These are phyloP conservation scores for Naumovozyma castellii DNA, from an alignment of 805 yeast genomes.

Conservation along the genomic window DNA sequence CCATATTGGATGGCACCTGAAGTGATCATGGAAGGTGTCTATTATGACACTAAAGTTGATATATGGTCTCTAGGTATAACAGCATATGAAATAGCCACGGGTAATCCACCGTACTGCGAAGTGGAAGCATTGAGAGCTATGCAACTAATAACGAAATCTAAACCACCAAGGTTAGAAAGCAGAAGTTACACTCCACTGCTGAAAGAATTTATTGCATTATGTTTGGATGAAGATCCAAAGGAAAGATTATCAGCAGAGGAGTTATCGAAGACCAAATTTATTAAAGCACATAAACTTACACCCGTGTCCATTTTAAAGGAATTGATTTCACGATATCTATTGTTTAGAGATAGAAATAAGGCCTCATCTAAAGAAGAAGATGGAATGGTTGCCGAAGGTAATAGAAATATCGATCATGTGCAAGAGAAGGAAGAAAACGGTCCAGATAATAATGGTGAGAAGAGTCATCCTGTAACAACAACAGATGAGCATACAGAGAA, in stretches of 20 bases:
- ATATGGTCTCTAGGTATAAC: constrained; percentile 97
- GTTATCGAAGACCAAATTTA: constrained; percentile 61
- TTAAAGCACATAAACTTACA: constrained; percentile 49
- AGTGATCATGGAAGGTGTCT: constrained; percentile 83
- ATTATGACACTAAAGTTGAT: constrained; percentile 86
- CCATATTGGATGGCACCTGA: constrained; percentile 99
- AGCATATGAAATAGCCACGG: constrained; percentile 87
- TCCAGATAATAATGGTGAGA: constrained; percentile 1
- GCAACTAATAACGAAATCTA: constrained; percentile 84
- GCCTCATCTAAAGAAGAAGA: constrained; percentile 35
- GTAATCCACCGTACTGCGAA: constrained; percentile 95
- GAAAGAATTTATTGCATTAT: constrained; percentile 82
- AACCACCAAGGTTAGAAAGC: constrained; percentile 93
- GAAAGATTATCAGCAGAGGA: constrained; percentile 86
- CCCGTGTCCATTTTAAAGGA: constrained; percentile 61
- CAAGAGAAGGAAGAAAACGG: constrained; percentile 12
- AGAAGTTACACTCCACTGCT: constrained; percentile 63
- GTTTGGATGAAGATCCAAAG: constrained; percentile 87
- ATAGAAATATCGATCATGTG: neutral
- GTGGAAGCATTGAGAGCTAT: constrained; percentile 91
- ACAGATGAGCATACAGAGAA: constrained; percentile 3
- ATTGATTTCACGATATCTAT: constrained; percentile 58
- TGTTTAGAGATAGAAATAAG: constrained; percentile 64
- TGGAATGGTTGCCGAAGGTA: constrained; percentile 15
- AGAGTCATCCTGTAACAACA: neutral